Base-by-base conservation (phyloP, 257 asterid species). In the Jasminum sambac region DNA sequence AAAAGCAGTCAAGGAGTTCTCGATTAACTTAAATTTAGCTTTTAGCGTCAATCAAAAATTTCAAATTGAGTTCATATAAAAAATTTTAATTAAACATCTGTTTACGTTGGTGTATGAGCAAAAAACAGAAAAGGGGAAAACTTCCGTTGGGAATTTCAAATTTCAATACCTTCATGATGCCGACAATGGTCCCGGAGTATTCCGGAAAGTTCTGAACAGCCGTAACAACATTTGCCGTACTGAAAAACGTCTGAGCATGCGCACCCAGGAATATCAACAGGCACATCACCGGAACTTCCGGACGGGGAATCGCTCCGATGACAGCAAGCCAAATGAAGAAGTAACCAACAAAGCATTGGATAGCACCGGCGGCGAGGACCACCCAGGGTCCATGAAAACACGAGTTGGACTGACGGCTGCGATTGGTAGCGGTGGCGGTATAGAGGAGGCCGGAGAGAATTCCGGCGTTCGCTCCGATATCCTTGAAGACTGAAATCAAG, bases 401-500 rank as follows among this genome's bases (percentile, higher is more conserved):
- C 61, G 16, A 21, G 26, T 1, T 10, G 26, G 24, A 24, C 30
- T 0, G 80, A 55, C 11, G 69, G 59, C 37, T 78, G 59, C 11
- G 68, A 67, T 12, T 21, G 70, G 65, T n/a, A 43, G 73, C 72
- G 36, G 0, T 91, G 70, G 82, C 82, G 62, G 97, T 42, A 85
- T 84, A 94, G 2, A 91, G 95, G 17, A 94, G 24, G 11, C 99
- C 99, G 71, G 97, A 94, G 61, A 94, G 75, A 38, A 89, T 66
- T 13, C 99, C 97, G 84, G 92, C 96, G 93, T 94, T 94, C 64
- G 99, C 96, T 25, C 97, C 96, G 82, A 94, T 85, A 87, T 94
- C 99, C 72, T 94, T 91, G 86, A 91, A 91, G 72, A 94, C 97
- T 39, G 97, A 91, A 14, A 94, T 76, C 19, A 87, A 80, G 82